A percentile compares a stretch with the other conserved stretches of the same genome.
Conservation (phyloP, 306 rosid species). For the Purshia tridentata region DNA sequence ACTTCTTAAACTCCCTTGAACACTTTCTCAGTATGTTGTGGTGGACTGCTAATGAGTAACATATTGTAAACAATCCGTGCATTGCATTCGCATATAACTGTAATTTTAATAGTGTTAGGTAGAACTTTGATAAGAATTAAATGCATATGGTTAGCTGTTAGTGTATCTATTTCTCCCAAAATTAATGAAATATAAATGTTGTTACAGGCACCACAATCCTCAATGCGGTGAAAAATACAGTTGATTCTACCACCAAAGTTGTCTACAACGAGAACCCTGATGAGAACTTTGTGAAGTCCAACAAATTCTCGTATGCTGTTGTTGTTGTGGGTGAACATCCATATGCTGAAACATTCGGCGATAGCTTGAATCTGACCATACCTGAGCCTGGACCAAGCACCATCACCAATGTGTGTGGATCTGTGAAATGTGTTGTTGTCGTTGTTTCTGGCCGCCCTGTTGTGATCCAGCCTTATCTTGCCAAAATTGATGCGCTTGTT, state of each 20-base stretch:
- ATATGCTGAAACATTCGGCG: slow-evolving; percentile 80
- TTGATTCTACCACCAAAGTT: slow-evolving; percentile 61
- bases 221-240: slow-evolving; percentile 62
- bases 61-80: too few relatives aligned
- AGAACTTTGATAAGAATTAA: not conserved
- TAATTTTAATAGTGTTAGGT: not conserved
- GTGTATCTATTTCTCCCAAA: not conserved
- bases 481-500: slow-evolving; percentile 66
- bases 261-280: slow-evolving; percentile 77
- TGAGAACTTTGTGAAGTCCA: slow-evolving; percentile 55
- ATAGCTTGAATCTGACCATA: slow-evolving; percentile 68
- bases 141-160: too few relatives aligned
- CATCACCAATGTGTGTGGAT: slow-evolving; percentile 63
- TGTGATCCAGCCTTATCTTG: slow-evolving; percentile 67
- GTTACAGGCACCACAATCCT: slow-evolving; percentile 82
- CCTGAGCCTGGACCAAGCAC: slow-evolving; percentile 73
- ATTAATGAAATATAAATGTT: not conserved
- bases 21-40: not conserved
- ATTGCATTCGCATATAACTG: too few relatives aligned
- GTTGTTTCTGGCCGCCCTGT: slow-evolving; percentile 87
- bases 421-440: slow-evolving; percentile 62
- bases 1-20: not conserved
- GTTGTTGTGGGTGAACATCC: slow-evolving; percentile 89
- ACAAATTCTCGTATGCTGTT: slow-evolving; percentile 59
- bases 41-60: not conserved